Evolutionary conservation across 768 basidiomycete genomes (phyloP).

Genomic region (Gymnopilus dilepis): DNA sequence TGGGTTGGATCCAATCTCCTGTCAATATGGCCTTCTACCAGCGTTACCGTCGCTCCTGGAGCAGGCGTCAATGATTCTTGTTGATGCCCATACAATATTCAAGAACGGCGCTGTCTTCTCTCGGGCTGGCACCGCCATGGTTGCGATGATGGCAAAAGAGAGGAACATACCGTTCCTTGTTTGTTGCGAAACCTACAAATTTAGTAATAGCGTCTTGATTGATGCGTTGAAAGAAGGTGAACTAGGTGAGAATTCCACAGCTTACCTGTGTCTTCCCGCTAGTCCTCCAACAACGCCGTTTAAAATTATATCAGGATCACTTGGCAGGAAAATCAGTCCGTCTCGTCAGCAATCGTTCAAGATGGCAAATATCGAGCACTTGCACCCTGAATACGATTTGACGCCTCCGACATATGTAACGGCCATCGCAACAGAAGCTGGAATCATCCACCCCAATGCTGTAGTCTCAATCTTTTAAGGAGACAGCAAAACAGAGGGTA

Average conservation of each 20-base stretch:
- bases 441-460: conserved; percentile 90
- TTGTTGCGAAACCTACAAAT: conserved; percentile 98
- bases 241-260: conserved; percentile 60
- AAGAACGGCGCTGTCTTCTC: conserved; percentile 95
- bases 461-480: conserved; percentile 47
- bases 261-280: not conserved
- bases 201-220: conserved; percentile 89
- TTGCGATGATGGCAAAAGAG: conserved; percentile 94
- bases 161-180: conserved; percentile 92
- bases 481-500: too few relatives aligned
- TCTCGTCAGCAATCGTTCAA: conserved; percentile 25
- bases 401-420: conserved; percentile 94
- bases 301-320: conserved; percentile 36
- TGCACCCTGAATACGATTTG: conserved; percentile 92
- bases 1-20: conserved; percentile 66
- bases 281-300: not conserved
- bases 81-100: conserved; percentile 94
- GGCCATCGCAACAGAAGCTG: conserved; percentile 96
- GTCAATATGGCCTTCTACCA: conserved; percentile 89
- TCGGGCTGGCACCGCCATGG: conserved; percentile 92
- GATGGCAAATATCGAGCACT: conserved; percentile 62
- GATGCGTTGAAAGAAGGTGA: conserved; percentile 98
- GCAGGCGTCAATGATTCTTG: conserved; percentile 80
- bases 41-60: conserved; percentile 81
- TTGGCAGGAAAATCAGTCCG: conserved; percentile 33